Conservation (phyloP, 75 land plant genomes). For the Pinus tabuliformis region DNA sequence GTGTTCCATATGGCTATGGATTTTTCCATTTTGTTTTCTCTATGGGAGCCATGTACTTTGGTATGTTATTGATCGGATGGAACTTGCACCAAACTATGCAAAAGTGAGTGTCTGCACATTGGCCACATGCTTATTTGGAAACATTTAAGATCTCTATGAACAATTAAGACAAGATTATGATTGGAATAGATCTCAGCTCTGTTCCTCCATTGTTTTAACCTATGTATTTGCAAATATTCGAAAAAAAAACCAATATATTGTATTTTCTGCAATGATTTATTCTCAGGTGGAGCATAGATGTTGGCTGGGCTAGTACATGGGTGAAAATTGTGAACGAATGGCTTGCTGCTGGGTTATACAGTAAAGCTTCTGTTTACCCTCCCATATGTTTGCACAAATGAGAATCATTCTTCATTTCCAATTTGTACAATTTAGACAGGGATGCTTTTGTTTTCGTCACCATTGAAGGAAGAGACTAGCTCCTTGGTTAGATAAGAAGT, state of each 20-base stretch:
- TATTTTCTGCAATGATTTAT: not conserved
- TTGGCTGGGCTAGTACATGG: conserved; percentile 98
- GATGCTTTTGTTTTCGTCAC: not conserved
- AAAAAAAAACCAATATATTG: not conserved
- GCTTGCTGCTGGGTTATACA: conserved; percentile 74
- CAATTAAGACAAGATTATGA: not conserved
- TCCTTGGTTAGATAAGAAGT: not conserved
- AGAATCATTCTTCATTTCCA: not conserved
- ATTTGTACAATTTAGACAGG: too few relatives aligned
- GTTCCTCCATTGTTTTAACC: not conserved
- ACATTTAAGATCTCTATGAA: not conserved
- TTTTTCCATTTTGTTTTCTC: conserved; percentile 38
- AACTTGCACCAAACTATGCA: conserved; percentile 34
- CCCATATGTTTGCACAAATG: not conserved
- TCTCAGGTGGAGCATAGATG: conserved; percentile 89
- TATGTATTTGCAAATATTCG: not conserved
- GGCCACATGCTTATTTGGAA: not conserved
- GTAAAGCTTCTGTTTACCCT: conserved; percentile 39
- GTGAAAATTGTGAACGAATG: conserved; percentile 83
- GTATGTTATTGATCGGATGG: conserved; percentile 32
- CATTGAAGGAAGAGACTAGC: conserved; percentile 2
- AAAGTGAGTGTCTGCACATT: conserved; percentile 15
- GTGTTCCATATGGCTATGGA: conserved; percentile 58
- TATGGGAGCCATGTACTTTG: conserved; percentile 34
- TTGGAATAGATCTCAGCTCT: not conserved